Conservation (phyloP, 495 filamentous ascomycete species). For the Aspergillus saccharolyticus region DNA sequence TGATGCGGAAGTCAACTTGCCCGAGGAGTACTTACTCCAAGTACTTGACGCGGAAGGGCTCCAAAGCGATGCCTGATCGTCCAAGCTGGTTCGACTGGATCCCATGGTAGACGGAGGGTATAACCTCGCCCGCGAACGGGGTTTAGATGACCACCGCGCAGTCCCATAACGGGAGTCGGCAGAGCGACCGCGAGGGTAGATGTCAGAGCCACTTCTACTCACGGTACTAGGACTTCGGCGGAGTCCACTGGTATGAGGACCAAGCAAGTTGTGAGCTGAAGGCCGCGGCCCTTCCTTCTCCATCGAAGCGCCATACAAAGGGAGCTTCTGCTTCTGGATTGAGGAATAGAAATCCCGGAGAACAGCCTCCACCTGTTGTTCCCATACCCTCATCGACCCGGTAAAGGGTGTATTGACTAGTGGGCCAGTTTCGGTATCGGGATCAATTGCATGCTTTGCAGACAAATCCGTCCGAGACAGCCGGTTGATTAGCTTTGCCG, state of each 20-base stretch:
- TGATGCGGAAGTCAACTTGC: slow-evolving; percentile 85
- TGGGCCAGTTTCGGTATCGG: slow-evolving; percentile 41
- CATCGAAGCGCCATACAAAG: slow-evolving; percentile 64
- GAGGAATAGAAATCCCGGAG: slow-evolving; percentile 89
- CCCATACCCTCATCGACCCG: slow-evolving; percentile 77
- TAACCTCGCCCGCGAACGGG: slow-evolving; percentile 73
- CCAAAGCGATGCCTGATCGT: slow-evolving; percentile 87
- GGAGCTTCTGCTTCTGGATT: slow-evolving; percentile 78
- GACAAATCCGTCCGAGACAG: slow-evolving; percentile 23
- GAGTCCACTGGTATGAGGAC: slow-evolving; percentile 50
- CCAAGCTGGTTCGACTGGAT: slow-evolving; percentile 90
- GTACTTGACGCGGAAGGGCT: slow-evolving; percentile 83
- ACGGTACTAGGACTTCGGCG: slow-evolving; percentile 84
- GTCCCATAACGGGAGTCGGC: slow-evolving; percentile 61
- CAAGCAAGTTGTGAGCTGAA: slow-evolving; percentile 44
- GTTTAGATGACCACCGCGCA: slow-evolving; percentile 76
- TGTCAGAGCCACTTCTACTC: slow-evolving; percentile 81
- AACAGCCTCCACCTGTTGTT: slow-evolving; percentile 80
- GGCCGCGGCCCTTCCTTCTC: slow-evolving; percentile 37
- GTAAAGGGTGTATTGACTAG: slow-evolving; percentile 76
- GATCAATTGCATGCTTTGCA: slow-evolving; percentile 29
- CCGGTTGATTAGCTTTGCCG: slow-evolving; percentile 25
- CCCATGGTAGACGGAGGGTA: slow-evolving; percentile 74
- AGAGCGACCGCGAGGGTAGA: slow-evolving; percentile 65
- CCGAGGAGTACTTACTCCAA: slow-evolving; percentile 92